phyloP scores from a whole-genome alignment of 495 filamentous ascomycete species.

The Podospora bellae-mahoneyi region DNA sequence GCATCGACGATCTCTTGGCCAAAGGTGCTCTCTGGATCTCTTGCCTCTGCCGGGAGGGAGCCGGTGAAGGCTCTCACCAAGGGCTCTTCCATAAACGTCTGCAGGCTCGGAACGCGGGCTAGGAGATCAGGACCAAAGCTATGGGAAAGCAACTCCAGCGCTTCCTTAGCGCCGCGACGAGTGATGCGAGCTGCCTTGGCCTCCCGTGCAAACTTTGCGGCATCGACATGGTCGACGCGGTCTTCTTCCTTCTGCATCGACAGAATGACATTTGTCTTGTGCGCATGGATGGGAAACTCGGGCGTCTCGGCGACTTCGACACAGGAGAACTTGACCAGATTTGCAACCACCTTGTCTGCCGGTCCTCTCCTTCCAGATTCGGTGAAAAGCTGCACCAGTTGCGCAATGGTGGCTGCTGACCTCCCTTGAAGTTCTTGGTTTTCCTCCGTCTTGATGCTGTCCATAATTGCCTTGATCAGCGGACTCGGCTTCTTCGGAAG shows the following conservation, averaged over 20 bases:
- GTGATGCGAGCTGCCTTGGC: slow-evolving; percentile 82
- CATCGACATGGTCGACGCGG: slow-evolving; percentile 84
- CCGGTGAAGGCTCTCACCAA: slow-evolving; percentile 68
- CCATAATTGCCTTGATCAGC: slow-evolving; percentile 95
- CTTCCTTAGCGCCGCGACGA: slow-evolving; percentile 88
- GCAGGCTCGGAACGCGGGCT: slow-evolving; percentile 74
- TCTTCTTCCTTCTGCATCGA: slow-evolving; percentile 97
- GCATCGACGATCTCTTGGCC: slow-evolving; percentile 93
- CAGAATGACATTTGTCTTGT: slow-evolving; percentile 71
- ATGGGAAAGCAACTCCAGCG: slow-evolving; percentile 77
- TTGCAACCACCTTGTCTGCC: slow-evolving; percentile 89
- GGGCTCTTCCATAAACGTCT: slow-evolving; percentile 72
- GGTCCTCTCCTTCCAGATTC: slow-evolving; percentile 69
- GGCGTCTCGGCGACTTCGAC: slow-evolving; percentile 96
- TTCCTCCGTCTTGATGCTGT: slow-evolving; percentile 93
- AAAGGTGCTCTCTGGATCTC: slow-evolving; percentile 62
- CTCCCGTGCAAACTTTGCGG: slow-evolving; percentile 81
- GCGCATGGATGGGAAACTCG: slow-evolving; percentile 77
- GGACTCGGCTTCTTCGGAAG: slow-evolving; percentile 86
- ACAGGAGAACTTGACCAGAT: slow-evolving; percentile 94
- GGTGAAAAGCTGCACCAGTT: slow-evolving; percentile 82
- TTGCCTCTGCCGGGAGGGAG: slow-evolving; percentile 68
- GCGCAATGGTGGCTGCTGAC: slow-evolving; percentile 76
- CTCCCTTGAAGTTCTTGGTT: slow-evolving; percentile 85
- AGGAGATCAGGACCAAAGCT: slow-evolving; percentile 76